phyloP scores from a whole-genome alignment of 768 basidiomycete species.

The Termitomyces sp. region DNA sequence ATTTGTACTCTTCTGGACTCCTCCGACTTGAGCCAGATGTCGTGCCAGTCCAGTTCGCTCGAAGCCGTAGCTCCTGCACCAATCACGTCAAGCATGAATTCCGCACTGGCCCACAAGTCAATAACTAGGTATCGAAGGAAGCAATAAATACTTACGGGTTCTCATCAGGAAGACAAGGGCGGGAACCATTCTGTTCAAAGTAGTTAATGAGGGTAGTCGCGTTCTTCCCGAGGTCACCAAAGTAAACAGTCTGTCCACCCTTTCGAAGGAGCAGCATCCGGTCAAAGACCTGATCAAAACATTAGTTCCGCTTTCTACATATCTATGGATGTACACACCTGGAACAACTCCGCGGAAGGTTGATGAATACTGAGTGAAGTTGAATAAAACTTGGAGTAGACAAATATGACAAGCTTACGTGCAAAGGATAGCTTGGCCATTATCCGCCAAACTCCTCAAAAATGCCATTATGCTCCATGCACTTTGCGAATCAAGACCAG shows the following conservation, averaged over 20 bases:
- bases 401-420: constrained; percentile 40
- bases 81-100: constrained; percentile 66
- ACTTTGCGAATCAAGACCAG: constrained; percentile 81
- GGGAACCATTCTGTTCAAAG: constrained; percentile 67
- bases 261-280: constrained; percentile 62
- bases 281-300: constrained; percentile 53
- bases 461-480: constrained; percentile 81
- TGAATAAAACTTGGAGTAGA: neutral
- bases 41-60: constrained; percentile 48
- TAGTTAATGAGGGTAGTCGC: constrained; percentile 62
- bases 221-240: constrained; percentile 64
- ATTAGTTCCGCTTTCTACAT: neutral
- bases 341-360: constrained; percentile 85
- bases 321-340: constrained; percentile 22
- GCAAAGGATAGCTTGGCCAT: constrained; percentile 86
- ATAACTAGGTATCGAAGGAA: neutral
- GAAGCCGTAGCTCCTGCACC: constrained; percentile 66
- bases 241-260: constrained; percentile 76
- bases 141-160: constrained; percentile 52
- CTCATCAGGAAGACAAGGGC: constrained; percentile 53
- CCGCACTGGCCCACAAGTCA: constrained; percentile 31
- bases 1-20: constrained; percentile 30
- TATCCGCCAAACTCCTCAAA: constrained; percentile 68
- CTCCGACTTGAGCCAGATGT: constrained; percentile 48
- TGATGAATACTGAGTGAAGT: constrained; percentile 35